A percentile compares a stretch with the other conserved stretches of the same genome.
Conservation (phyloP, 176 grass and related monocot genomes). For the Oryza australiensis region DNA sequence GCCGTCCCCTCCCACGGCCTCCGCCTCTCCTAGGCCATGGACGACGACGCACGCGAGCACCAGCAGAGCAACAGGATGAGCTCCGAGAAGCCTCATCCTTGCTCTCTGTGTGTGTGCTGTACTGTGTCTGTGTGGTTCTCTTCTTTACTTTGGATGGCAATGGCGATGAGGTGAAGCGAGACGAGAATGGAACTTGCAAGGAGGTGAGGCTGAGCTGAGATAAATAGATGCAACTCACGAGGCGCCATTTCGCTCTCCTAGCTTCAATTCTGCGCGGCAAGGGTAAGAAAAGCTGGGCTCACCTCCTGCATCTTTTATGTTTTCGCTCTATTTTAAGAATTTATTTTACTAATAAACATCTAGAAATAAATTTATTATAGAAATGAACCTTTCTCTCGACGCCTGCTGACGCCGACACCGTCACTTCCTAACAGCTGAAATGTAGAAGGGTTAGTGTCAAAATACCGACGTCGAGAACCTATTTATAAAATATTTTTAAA, state of each 20-base stretch:
- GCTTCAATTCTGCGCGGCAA: neutral
- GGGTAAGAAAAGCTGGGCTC: neutral
- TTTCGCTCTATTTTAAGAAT: no score
- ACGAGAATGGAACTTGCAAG: neutral
- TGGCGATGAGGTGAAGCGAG: conserved; percentile 13
- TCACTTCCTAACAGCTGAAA: no score
- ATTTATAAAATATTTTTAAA: no score
- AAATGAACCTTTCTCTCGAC: no score
- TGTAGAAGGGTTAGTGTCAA: no score
- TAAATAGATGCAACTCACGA: conserved; percentile 7
- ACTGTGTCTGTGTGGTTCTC: neutral
- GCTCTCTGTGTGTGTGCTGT: neutral
- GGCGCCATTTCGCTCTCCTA: neutral
- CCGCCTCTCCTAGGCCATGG: conserved; percentile 18
- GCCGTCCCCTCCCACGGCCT: conserved; percentile 25
- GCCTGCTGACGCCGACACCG: no score
- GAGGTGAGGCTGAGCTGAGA: neutral
- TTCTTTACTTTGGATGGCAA: conserved; percentile 6
- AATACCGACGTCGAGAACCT: no score
- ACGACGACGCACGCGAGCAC: conserved; percentile 28
- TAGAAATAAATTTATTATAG: no score
- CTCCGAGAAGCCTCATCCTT: conserved; percentile 38
- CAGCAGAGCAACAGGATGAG: conserved; percentile 39
- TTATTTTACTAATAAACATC: no score
- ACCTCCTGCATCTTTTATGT: no score